Conservation (phyloP, 441 rosid genomes). For the Corymbia calophylla region DNA sequence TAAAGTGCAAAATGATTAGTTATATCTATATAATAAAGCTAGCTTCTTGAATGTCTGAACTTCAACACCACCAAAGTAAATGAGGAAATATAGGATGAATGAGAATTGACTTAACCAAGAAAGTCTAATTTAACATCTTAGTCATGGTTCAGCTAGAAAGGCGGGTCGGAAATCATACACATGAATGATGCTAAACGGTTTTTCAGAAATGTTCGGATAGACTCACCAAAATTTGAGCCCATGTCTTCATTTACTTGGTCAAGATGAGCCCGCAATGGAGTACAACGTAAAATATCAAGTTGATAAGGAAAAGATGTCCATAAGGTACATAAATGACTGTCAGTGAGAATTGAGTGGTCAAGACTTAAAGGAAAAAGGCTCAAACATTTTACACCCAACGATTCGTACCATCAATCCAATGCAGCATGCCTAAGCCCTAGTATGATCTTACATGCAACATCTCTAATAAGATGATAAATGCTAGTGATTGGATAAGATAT, state of each 20-base stretch:
- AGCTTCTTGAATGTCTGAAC: not conserved
- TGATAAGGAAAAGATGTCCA: not conserved
- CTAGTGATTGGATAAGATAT: not conserved
- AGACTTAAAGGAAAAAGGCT: not conserved
- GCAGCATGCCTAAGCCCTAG: not conserved
- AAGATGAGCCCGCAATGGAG: slow-evolving; percentile 50
- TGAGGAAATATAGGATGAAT: not conserved
- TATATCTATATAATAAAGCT: not conserved
- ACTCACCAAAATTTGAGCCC: slow-evolving; percentile 63
- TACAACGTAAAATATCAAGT: not conserved
- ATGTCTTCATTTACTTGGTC: slow-evolving; percentile 54
- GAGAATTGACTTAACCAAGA: not conserved
- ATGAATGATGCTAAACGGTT: not conserved
- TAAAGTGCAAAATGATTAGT: not conserved
- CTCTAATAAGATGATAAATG: not conserved
- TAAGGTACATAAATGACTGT: not conserved
- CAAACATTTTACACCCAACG: not conserved
- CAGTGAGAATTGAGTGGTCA: not conserved
- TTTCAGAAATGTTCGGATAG: not conserved
- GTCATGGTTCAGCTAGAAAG: not conserved
- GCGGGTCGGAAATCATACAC: not conserved
- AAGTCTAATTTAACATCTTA: not conserved
- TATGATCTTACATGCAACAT: not conserved
- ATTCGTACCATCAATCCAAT: not conserved
- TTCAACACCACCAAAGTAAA: not conserved